Evolutionary conservation across 164 flowering plant genomes (phyloP), one percentile per base, ranked within the genome.

Genomic region (Saururus chinensis): DNA sequence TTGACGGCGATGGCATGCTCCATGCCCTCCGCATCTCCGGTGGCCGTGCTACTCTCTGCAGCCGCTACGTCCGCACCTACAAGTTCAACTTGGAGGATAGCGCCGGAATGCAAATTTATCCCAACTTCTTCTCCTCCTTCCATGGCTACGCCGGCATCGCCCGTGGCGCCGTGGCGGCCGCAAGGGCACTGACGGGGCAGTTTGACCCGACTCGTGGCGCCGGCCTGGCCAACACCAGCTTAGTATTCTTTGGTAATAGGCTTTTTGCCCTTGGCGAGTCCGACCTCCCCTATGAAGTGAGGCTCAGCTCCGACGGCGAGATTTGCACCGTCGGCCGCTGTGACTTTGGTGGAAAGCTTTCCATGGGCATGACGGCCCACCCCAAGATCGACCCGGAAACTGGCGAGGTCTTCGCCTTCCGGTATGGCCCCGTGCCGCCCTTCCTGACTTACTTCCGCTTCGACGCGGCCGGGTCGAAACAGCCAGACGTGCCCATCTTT

Each of bases 1-100:
- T 92, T 56, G 95, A 92, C 58, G 96, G 96, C 0, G 96, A 92
- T 41, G 98, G 96, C 37, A 92, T 92, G 98, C 90, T 92, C 41
- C 96, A 92, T 74, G 56, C 78, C 53, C 62, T 88, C 19, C 71
- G 70, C 19, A 79, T 88, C 60, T 74, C 83, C 25, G 30, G 68
- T 1, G 96, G 95, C 61, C 64, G 65, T 9, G 85, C 95, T 64
- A 79, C 79, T 9, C 68, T 83, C 56, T 85, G 90, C 68, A 84
- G 92, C 77, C 89, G 95, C 51, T 92, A 66, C 51, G 85, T 89
- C 40, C 71, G 76, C 68, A 92, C 98, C 1, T 75, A 89, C 68
- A 89, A 80, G 45, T 84, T 80, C 76, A 66, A 0, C 14, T 12
- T 68, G 12, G 98, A 89, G 74, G 59, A 53, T 1, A 62, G 74